These are phyloP conservation scores for Anisodus tanguticus DNA, from an alignment of 257 asterid species.

Conservation along the genomic window DNA sequence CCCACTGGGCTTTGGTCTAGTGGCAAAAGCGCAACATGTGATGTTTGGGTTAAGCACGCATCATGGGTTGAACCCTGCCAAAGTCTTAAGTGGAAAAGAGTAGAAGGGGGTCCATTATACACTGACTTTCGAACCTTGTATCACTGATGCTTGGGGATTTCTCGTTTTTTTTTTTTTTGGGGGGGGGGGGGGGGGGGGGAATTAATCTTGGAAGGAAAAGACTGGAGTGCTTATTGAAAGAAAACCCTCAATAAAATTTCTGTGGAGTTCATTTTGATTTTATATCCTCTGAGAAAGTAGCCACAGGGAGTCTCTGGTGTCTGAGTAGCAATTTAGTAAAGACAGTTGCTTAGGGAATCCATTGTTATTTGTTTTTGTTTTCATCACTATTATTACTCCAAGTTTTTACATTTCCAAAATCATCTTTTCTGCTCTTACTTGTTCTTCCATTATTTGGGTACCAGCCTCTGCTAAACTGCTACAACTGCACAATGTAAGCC, in stretches of 20 bases:
- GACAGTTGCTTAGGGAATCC: neutral
- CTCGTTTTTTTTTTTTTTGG: neutral
- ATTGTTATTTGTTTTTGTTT: neutral
- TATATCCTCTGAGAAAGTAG: neutral
- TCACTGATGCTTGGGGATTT: neutral
- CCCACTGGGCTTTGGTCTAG: neutral
- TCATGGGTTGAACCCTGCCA: neutral
- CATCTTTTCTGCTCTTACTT: neutral
- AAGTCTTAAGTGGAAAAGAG: neutral
- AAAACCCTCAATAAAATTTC: neutral
- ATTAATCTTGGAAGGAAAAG: neutral
- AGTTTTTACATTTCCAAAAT: neutral
- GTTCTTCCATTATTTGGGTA: conserved; percentile 1
- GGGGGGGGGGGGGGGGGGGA: neutral
- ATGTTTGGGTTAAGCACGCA: neutral
- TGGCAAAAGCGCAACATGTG: neutral
- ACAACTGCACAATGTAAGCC: neutral
- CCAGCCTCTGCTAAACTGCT: neutral
- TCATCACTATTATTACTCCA: neutral
- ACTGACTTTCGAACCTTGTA: neutral
- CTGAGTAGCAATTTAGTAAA: neutral
- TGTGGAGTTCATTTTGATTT: neutral
- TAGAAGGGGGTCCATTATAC: neutral
- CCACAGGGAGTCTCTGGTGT: neutral
- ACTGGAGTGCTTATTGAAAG: neutral